Evolutionary conservation across 2,329 filamentous ascomycete species (phyloP).

Genomic region (Penicillium sp.): DNA sequence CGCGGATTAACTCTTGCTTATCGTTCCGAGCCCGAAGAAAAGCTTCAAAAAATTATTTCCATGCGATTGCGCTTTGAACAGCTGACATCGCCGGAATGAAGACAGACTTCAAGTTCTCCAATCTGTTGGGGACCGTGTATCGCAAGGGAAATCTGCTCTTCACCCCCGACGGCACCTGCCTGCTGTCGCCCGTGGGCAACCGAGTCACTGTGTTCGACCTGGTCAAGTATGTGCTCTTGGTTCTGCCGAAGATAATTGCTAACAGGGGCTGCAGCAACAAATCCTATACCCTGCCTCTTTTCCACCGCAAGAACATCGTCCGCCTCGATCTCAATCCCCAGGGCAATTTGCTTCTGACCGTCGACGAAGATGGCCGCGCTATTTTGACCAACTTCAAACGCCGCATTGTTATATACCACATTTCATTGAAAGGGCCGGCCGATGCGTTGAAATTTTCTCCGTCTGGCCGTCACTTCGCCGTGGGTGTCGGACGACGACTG

Average conservation of each 20-base stretch:
- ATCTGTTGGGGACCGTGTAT: slow-evolving; percentile 96
- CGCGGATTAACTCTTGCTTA: slow-evolving; percentile 27
- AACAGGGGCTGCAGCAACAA: slow-evolving; percentile 30
- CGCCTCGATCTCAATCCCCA: slow-evolving; percentile 82
- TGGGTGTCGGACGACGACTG: slow-evolving; percentile 78
- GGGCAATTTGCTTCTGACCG: slow-evolving; percentile 85
- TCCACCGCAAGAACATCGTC: slow-evolving; percentile 89
- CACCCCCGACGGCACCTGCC: slow-evolving; percentile 90
- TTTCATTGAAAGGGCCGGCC: slow-evolving; percentile 83
- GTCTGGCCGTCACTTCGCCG: slow-evolving; percentile 85
- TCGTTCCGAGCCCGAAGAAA: slow-evolving; percentile 18
- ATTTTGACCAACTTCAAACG: slow-evolving; percentile 88
- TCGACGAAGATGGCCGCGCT: slow-evolving; percentile 91
- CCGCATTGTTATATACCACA: slow-evolving; percentile 84
- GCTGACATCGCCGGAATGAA: slow-evolving; percentile 62
- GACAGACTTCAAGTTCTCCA: slow-evolving; percentile 99
- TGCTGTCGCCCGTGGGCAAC: slow-evolving; percentile 95
- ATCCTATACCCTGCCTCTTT: slow-evolving; percentile 59
- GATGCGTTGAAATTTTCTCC: slow-evolving; percentile 86
- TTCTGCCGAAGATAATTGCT: not conserved
- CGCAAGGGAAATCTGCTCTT: slow-evolving; percentile 96
- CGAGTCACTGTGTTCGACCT: slow-evolving; percentile 93
- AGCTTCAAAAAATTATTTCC: slow-evolving; percentile 16
- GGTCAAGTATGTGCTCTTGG: slow-evolving; percentile 65
- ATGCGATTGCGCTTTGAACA: too few species aligned